Percentiles rank a stretch among this genome's conserved stretches.
phyloP scores from a whole-genome alignment of 768 basidiomycete species.

The Calocera cornea region DNA sequence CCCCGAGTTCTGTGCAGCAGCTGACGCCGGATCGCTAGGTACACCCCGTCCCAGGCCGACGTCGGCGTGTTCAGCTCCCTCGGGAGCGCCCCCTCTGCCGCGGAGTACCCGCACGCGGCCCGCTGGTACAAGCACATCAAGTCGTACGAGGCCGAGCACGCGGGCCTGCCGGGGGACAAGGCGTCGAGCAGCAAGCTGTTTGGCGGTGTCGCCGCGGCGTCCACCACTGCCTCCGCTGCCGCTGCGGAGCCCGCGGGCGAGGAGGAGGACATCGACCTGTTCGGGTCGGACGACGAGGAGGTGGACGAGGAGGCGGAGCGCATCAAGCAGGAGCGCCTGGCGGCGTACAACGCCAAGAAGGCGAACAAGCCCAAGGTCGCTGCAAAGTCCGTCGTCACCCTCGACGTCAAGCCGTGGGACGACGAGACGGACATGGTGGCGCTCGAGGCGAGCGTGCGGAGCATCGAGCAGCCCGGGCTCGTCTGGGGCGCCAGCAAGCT shows the following conservation, averaged over 20 bases:
- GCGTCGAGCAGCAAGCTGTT: conserved; percentile 63
- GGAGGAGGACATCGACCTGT: conserved; percentile 71
- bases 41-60: conserved; percentile 87
- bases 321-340: conserved; percentile 83
- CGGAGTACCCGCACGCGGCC: conserved; percentile 55
- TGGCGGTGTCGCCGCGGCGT: conserved; percentile 30
- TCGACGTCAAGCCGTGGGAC: conserved; percentile 99
- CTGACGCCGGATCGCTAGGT: conserved; percentile 35
- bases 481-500: conserved; percentile 93
- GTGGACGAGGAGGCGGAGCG: conserved; percentile 75
- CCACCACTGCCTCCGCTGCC: conserved; percentile 35
- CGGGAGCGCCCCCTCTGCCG: conserved; percentile 47
- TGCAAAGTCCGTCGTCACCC: conserved; percentile 95
- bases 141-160: conserved; percentile 69
- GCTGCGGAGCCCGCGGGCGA: conserved; percentile 38
- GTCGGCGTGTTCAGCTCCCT: conserved; percentile 81
- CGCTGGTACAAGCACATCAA: conserved; percentile 94
- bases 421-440: conserved; percentile 95
- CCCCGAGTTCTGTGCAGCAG: neutral
- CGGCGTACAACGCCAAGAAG: conserved; percentile 87
- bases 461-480: conserved; percentile 78
- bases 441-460: conserved; percentile 70
- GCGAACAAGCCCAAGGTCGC: conserved; percentile 73
- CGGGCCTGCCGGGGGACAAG: conserved; percentile 70
- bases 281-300: conserved; percentile 72